Conservation (phyloP, 139 green algal genomes). For the Picochlorum sp. region DNA sequence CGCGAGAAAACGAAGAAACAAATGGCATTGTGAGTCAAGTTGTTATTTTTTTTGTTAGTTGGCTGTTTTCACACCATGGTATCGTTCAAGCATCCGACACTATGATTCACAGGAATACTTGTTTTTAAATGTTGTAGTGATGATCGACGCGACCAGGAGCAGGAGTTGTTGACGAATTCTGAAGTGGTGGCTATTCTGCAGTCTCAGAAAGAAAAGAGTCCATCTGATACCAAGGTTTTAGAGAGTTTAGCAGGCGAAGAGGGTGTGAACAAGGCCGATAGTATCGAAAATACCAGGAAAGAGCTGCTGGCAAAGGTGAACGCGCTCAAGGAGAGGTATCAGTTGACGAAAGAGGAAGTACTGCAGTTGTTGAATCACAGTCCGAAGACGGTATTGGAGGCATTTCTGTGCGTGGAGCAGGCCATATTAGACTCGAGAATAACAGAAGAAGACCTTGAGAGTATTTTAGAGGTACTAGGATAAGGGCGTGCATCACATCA, state of each 20-base stretch:
- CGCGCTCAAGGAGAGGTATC: conserved; percentile 23
- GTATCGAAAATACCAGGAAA: conserved; percentile 7
- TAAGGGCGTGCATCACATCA: conserved; percentile 11
- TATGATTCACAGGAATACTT: too few relatives aligned
- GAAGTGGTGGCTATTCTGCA: not conserved
- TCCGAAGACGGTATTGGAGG: conserved; percentile 35
- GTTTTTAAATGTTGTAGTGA: not conserved
- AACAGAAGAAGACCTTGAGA: conserved; percentile 31
- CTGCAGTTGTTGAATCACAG: conserved; percentile 51
- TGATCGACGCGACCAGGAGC: not conserved
- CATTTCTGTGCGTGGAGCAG: conserved; percentile 39
- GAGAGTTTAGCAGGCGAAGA: not conserved
- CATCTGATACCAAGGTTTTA: not conserved
- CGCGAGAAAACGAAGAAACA: too few relatives aligned
- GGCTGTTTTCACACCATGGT: too few relatives aligned
- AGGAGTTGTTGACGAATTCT: conserved; percentile 1
- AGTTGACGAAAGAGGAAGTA: conserved; percentile 36
- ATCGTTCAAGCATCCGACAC: too few relatives aligned
- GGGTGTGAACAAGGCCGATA: conserved; percentile 18
- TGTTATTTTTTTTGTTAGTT: too few relatives aligned
- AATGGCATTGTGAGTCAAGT: too few relatives aligned
- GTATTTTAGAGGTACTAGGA: conserved; percentile 23
- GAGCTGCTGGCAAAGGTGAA: conserved; percentile 29
- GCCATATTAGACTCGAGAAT: conserved; percentile 40
- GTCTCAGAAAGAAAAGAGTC: not conserved